Percentiles rank a stretch among this genome's conserved stretches.
These are phyloP conservation scores for Bruguiera gymnorhiza DNA, from an alignment of 345 rosid genomes.

Conservation along the genomic window DNA sequence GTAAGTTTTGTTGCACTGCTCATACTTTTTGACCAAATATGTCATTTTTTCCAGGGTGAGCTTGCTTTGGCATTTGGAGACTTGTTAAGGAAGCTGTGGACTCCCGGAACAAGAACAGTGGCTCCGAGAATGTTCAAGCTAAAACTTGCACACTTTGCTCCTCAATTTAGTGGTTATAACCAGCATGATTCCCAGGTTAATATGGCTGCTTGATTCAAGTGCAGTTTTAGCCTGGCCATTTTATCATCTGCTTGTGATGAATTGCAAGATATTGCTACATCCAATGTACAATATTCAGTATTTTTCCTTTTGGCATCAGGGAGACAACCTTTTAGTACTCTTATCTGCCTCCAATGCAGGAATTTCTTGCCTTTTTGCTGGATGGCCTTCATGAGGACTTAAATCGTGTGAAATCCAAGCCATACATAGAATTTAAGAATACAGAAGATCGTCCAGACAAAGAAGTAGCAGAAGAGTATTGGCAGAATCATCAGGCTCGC, in stretches of 20 bases:
- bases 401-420: conserved; percentile 26
- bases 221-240: background rate
- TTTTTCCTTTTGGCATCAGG: background rate
- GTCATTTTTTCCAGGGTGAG: conserved; percentile 15
- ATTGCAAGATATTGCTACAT: background rate
- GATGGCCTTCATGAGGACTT: conserved; percentile 35
- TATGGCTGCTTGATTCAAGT: background rate
- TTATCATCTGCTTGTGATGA: background rate
- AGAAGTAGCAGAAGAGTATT: conserved; percentile 28
- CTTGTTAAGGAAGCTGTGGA: conserved; percentile 25
- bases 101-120: conserved; percentile 18
- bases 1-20: background rate
- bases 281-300: background rate
- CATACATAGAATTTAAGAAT: conserved; percentile 23
- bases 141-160: conserved; percentile 23
- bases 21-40: background rate
- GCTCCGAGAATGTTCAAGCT: conserved; percentile 22
- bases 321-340: background rate
- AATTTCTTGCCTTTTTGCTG: conserved; percentile 29
- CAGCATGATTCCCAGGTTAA: conserved; percentile 31
- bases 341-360: conserved; percentile 13
- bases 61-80: conserved; percentile 27
- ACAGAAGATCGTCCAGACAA: conserved; percentile 18
- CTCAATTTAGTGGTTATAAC: conserved; percentile 29
- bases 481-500: conserved; percentile 26